phyloP scores from a whole-genome alignment of 2,329 filamentous ascomycete species.

The Capronia americana region DNA sequence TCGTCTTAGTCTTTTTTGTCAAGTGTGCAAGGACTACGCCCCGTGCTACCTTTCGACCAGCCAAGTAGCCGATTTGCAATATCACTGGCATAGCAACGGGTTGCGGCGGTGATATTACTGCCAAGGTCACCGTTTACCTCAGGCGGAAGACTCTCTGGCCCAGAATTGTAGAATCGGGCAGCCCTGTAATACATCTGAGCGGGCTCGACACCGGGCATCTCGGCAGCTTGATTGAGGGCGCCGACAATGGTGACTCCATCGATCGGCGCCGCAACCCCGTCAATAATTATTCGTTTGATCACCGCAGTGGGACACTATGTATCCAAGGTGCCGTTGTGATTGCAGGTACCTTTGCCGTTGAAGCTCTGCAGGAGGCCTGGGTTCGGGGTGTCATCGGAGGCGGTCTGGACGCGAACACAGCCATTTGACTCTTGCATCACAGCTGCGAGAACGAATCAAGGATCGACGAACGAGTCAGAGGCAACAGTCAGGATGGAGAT shows the following conservation, averaged over 20 bases:
- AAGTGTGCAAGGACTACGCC: constrained; percentile 3
- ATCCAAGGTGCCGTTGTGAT: constrained; percentile 15
- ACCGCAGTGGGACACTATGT: constrained; percentile 29
- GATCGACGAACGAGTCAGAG: constrained; percentile 40
- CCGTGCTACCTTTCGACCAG: constrained; percentile 17
- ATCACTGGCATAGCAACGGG: constrained; percentile 38
- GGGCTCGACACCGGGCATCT: constrained; percentile 1
- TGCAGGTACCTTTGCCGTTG: constrained; percentile 29
- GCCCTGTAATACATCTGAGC: constrained; percentile 36
- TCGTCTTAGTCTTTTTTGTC: neutral
- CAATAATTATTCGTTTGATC: constrained; percentile 36
- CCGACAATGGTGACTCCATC: constrained; percentile 21
- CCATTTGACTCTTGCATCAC: constrained; percentile 45
- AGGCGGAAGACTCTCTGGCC: constrained; percentile 22
- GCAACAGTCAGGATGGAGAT: constrained; percentile 40
- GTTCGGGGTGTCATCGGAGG: constrained; percentile 31
- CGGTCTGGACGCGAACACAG: constrained; percentile 41
- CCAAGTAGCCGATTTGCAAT: constrained; percentile 40
- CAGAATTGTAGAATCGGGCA: constrained; percentile 38
- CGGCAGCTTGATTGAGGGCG: constrained; percentile 23
- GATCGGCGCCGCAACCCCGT: constrained; percentile 29
- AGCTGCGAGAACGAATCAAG: constrained; percentile 45
- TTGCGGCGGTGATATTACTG: constrained; percentile 29
- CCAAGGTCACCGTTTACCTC: constrained; percentile 27
- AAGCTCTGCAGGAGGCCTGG: constrained; percentile 35